Conservation (phyloP, 768 basidiomycete species). For the Pilatotrama ljubarskyi region DNA sequence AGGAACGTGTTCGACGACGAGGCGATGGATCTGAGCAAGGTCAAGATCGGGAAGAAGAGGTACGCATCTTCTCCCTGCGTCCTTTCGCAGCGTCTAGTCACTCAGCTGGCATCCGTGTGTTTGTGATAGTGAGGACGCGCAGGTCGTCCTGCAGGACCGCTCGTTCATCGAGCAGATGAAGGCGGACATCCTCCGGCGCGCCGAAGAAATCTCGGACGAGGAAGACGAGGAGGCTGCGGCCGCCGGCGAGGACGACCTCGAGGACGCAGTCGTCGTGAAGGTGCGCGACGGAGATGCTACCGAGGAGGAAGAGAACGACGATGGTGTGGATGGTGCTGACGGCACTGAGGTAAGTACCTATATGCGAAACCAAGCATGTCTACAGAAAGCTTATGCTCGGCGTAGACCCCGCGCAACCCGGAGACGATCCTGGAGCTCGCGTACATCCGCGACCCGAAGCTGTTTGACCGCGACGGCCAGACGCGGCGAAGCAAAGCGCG, state of each 20-base stretch:
- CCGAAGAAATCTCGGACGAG: constrained; percentile 61
- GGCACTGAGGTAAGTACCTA: constrained; percentile 3
- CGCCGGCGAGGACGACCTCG: constrained; percentile 51
- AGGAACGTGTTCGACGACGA: constrained; percentile 79
- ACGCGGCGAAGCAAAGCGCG: constrained; percentile 73
- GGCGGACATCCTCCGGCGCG: constrained; percentile 75
- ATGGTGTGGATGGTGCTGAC: constrained; percentile 32
- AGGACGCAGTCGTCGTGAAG: constrained; percentile 44
- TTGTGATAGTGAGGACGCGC: constrained; percentile 49
- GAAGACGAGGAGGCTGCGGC: constrained; percentile 51
- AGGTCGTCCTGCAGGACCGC: constrained; percentile 53
- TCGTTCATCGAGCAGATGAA: constrained; percentile 75
- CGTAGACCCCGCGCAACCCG: constrained; percentile 33
- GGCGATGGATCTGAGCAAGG: constrained; percentile 56
- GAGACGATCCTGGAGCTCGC: constrained; percentile 75
- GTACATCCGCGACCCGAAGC: constrained; percentile 70
- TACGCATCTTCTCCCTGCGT: constrained; percentile 31
- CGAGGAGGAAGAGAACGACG: constrained; percentile 39
- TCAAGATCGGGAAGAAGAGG: constrained; percentile 69
- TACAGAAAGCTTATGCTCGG: no score
- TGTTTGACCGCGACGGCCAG: constrained; percentile 75
- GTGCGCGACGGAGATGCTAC: constrained; percentile 66
- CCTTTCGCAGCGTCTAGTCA: neutral
- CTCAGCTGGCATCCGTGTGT: neutral
- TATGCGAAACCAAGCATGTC: neutral